These are phyloP conservation scores for Tilletiopsis washingtonensis DNA, from an alignment of 1,284 basidiomycete genomes.

Conservation along the genomic window DNA sequence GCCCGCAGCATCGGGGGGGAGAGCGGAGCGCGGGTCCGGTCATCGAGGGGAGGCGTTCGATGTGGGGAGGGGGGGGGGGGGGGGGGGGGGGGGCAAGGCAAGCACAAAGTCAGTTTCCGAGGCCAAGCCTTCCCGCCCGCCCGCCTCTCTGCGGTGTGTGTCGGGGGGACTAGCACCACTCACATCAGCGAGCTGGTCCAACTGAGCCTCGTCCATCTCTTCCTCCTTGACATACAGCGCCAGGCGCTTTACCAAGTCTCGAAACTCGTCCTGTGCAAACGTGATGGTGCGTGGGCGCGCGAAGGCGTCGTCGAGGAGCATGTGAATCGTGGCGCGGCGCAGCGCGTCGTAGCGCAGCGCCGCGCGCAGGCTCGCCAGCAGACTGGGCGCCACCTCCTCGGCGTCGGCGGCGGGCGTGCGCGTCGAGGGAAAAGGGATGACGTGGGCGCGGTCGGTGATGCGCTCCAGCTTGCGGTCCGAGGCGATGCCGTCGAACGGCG, in stretches of 20 bases:
- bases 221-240: not conserved
- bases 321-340: constrained; percentile 71
- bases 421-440: constrained; percentile 67
- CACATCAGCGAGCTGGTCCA: not conserved
- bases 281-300: constrained; percentile 18
- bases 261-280: not conserved
- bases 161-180: too few relatives aligned
- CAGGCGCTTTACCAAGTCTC: not conserved
- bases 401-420: constrained; percentile 54
- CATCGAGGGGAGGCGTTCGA: too few relatives aligned
- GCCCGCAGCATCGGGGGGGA: too few relatives aligned
- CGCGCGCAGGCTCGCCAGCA: constrained; percentile 65
- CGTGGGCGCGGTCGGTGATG: constrained; percentile 65
- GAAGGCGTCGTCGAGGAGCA: constrained; percentile 51
- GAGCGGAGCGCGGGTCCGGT: too few relatives aligned
- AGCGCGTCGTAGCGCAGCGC: constrained; percentile 68
- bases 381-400: constrained; percentile 57
- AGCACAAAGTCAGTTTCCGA: too few relatives aligned
- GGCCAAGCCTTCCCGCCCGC: too few relatives aligned
- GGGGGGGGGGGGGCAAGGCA: too few relatives aligned
- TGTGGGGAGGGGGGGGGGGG: too few relatives aligned
- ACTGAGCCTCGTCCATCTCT: not conserved
- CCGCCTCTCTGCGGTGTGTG: too few relatives aligned
- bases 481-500: constrained; percentile 78
- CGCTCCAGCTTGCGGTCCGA: constrained; percentile 85